Evolutionary conservation across 2,329 filamentous ascomycete species (phyloP).

Genomic region (Pseudogymnoascus sp.): DNA sequence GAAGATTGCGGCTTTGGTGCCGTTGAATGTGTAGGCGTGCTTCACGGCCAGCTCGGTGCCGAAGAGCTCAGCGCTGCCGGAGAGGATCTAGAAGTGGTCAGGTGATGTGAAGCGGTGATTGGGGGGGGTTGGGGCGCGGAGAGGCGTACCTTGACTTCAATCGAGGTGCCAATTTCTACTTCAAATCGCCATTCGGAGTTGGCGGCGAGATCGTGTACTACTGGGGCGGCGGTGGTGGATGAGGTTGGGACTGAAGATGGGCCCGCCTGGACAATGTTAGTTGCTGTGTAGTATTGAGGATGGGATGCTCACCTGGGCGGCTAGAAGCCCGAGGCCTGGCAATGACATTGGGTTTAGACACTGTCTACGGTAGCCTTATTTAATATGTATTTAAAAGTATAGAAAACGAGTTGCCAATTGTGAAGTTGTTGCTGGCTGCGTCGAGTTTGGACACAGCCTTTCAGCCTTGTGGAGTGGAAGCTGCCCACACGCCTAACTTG

Average conservation of each 20-base stretch:
- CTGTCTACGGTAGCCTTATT: background rate
- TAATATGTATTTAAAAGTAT: constrained; percentile 13
- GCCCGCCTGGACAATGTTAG: constrained; percentile 19
- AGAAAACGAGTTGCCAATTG: constrained; percentile 5
- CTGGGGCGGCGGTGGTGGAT: constrained; percentile 30
- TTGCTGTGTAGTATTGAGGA: background rate
- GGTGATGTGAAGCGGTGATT: constrained; percentile 32
- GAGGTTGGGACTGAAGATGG: constrained; percentile 16
- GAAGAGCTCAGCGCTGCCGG: constrained; percentile 85
- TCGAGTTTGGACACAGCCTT: constrained; percentile 11
- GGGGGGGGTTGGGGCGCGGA: background rate
- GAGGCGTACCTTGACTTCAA: constrained; percentile 44
- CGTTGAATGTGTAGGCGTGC: constrained; percentile 72
- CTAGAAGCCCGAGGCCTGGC: constrained; percentile 63
- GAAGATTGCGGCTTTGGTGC: constrained; percentile 78
- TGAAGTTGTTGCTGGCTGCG: background rate
- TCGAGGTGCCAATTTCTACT: constrained; percentile 48
- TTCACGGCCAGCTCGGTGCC: constrained; percentile 84
- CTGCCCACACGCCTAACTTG: background rate
- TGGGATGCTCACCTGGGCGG: constrained; percentile 24
- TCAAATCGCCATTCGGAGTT: constrained; percentile 76
- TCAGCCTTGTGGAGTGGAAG: constrained; percentile 11
- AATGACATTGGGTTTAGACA: constrained; percentile 53
- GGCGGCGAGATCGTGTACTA: constrained; percentile 48
- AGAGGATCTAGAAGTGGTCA: constrained; percentile 49